These are phyloP conservation scores for Didymella pinodella DNA, from an alignment of 2,329 filamentous ascomycete genomes.

Conservation along the genomic window DNA sequence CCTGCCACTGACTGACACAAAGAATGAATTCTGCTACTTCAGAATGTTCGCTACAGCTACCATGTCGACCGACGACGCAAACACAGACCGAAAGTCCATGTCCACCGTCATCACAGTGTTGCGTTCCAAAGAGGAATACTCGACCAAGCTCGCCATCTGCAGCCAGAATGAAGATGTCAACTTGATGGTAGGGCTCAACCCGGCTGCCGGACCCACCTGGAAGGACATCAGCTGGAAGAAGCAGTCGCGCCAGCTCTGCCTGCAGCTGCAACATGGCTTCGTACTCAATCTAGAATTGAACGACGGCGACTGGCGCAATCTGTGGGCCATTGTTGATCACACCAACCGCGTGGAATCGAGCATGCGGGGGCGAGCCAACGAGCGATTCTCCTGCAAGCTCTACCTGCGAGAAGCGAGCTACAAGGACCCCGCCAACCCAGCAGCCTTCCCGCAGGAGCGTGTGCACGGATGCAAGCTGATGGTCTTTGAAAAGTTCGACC, in stretches of 20 bases:
- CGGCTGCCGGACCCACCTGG: constrained; percentile 76
- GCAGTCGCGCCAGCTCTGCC: constrained; percentile 69
- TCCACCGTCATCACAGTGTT: constrained; percentile 79
- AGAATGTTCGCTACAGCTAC: constrained; percentile 77
- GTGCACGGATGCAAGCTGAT: constrained; percentile 75
- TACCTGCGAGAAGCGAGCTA: constrained; percentile 80
- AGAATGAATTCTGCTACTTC: constrained; percentile 78
- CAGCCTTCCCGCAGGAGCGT: constrained; percentile 78
- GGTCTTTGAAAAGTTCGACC: constrained; percentile 75
- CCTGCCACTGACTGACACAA: constrained; percentile 79
- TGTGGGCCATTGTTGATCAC: constrained; percentile 88
- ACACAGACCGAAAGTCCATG: constrained; percentile 72
- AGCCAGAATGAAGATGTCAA: constrained; percentile 83
- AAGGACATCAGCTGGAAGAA: constrained; percentile 82
- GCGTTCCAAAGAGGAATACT: constrained; percentile 72
- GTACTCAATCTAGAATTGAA: constrained; percentile 73
- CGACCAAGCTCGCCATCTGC: constrained; percentile 75
- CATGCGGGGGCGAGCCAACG: constrained; percentile 72
- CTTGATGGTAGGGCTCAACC: constrained; percentile 73
- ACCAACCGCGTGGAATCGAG: constrained; percentile 77
- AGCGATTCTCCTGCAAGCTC: constrained; percentile 73
- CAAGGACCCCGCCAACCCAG: constrained; percentile 74
- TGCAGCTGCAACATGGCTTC: constrained; percentile 79
- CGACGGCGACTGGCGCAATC: constrained; percentile 77
- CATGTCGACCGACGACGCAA: constrained; percentile 73